Percentiles rank a stretch among this genome's conserved stretches.
Evolutionary conservation across 352 stramenopile genomes (phyloP).

Genomic region (Heterotrichella gracilis): DNA sequence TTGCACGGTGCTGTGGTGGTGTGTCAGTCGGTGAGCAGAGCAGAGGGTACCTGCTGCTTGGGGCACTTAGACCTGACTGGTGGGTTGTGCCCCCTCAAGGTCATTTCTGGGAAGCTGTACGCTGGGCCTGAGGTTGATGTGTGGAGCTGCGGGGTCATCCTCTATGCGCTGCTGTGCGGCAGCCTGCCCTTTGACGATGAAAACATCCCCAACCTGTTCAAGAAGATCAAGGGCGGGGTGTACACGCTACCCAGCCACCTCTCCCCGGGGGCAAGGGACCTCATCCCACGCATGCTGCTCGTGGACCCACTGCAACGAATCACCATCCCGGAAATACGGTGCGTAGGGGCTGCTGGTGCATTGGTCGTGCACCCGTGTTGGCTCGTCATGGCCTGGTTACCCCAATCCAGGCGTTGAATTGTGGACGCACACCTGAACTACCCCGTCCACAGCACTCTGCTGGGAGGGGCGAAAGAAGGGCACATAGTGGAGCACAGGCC

Average conservation of each 20-base stretch:
- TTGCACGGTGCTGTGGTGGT: no score
- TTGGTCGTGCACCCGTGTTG: no score
- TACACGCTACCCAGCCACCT: conserved; percentile 83
- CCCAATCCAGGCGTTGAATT: no score
- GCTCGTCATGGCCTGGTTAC: no score
- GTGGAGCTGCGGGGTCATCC: conserved; percentile 90
- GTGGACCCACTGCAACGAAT: conserved; percentile 97
- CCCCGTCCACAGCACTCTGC: no score
- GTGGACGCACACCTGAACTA: no score
- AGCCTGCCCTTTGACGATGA: conserved; percentile 83
- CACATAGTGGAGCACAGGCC: no score
- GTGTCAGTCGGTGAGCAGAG: no score
- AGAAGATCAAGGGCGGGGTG: conserved; percentile 92
- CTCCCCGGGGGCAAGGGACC: conserved; percentile 58
- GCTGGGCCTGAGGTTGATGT: conserved; percentile 90
- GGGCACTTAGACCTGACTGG: neutral
- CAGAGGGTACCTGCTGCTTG: no score
- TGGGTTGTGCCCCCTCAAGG: conserved; percentile 27
- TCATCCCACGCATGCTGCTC: conserved; percentile 90
- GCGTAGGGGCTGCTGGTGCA: no score
- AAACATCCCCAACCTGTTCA: conserved; percentile 88
- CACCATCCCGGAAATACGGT: conserved; percentile 91
- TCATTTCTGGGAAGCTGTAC: conserved; percentile 89
- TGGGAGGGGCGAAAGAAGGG: no score
- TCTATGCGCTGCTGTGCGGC: conserved; percentile 89